Evolutionary conservation across 208 protist genomes (phyloP), one percentile per base, ranked within the genome.

Genomic region (Crithidia bombi): DNA sequence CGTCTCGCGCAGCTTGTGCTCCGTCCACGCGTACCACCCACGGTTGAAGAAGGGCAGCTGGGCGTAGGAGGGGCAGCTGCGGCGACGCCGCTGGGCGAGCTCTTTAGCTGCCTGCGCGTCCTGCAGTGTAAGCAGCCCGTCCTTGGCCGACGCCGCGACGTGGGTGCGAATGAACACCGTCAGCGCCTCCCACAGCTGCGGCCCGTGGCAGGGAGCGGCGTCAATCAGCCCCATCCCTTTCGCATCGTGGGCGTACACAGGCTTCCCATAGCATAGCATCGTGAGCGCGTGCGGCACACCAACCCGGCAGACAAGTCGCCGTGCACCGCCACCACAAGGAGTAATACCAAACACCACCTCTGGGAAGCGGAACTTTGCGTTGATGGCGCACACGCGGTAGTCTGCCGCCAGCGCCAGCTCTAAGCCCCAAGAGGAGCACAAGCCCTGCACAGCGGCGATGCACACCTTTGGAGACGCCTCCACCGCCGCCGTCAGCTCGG

Each of bases 281-380:
- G 65, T 17, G 38, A 83, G 59, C 30, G 74, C 75, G 17, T 77
- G 52, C 7, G 69, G 76, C n/a, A 93, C 66, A 3, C 94, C 91
- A 30, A 93, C 80, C 0, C 82, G 76, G 14, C 84, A 77, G 25
- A 89, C 77, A 11, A 96, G 75, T n/a, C 89, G 68, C 33, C 90
- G 87, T n/a, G 79, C 88, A 25, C 91, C 92, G 11, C 90, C 90
- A 52, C 80, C 87, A 51, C 88, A 90, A 5, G 93, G 91, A 5
- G 93, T 82, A 44, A 96, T 70, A n/a, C 85, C 87, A 11, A 93
- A 64, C 23, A 67, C 69, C 21, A 91, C 79, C 25, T 88, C 83
- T 3, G 90, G 87, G 54, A 95, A 87, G 10, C 83, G 78, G 49
- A 92, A 85, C 25, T 66, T 51, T 11, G 70, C 71, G 32, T 73